Conservation (phyloP, 2,329 filamentous ascomycete genomes). For the Fusarium armeniacum region DNA sequence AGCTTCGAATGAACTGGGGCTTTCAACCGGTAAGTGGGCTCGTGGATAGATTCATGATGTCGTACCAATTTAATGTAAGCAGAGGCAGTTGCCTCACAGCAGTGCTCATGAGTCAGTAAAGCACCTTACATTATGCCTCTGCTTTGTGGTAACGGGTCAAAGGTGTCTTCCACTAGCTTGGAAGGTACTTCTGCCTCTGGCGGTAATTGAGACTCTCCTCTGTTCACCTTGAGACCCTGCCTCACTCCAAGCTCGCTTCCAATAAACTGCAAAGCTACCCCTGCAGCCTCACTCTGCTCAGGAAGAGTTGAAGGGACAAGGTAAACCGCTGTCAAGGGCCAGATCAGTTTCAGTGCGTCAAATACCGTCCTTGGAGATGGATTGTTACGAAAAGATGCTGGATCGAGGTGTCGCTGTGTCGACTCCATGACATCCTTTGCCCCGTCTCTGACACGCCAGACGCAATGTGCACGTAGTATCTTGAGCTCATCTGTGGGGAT, state of each 20-base stretch:
- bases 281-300: constrained; percentile 51
- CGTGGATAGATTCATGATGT: neutral
- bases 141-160: constrained; percentile 36
- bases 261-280: constrained; percentile 51
- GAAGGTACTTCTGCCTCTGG: constrained; percentile 49
- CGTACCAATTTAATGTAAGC: neutral
- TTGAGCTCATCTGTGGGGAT: constrained; percentile 47
- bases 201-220: constrained; percentile 43
- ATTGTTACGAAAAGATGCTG: constrained; percentile 44
- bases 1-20: constrained; percentile 3
- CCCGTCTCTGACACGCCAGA: constrained; percentile 47
- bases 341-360: constrained; percentile 57
- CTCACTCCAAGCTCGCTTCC: constrained; percentile 56
- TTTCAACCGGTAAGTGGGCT: neutral
- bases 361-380: constrained; percentile 54
- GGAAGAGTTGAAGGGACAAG: constrained; percentile 49
- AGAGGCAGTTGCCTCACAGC: neutral
- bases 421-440: constrained; percentile 51
- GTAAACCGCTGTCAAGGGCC: constrained; percentile 55
- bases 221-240: constrained; percentile 53
- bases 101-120: neutral
- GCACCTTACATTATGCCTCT: constrained; percentile 31
- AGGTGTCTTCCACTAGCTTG: constrained; percentile 34
- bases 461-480: constrained; percentile 50
- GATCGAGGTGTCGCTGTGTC: constrained; percentile 48